phyloP scores from a whole-genome alignment of 164 flowering plant genomes.

The Cinnamomum micranthum region DNA sequence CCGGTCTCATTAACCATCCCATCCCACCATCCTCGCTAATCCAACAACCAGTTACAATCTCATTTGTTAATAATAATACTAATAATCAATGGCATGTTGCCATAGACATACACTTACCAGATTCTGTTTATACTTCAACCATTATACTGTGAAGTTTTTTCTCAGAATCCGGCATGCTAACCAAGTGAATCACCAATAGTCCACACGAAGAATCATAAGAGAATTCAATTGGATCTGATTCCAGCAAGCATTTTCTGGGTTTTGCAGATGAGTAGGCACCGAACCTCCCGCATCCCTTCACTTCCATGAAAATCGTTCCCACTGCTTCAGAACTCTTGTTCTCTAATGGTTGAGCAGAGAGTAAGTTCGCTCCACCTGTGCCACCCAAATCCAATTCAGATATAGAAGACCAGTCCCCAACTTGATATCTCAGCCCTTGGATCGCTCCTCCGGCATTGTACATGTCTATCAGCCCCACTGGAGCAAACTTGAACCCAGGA shows the following conservation, averaged over 20 bases:
- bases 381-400: conserved; percentile 6
- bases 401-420: not conserved
- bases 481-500: conserved; percentile 63
- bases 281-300: conserved; percentile 79
- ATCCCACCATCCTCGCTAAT: no score
- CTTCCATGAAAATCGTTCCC: conserved; percentile 32
- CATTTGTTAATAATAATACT: not conserved
- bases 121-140: conserved; percentile 40
- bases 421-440: conserved; percentile 22
- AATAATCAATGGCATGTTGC: not conserved
- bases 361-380: conserved; percentile 3
- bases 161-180: conserved; percentile 46
- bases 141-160: conserved; percentile 38
- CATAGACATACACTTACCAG: not conserved
- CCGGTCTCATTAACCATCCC: no score
- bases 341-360: conserved; percentile 11
- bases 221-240: conserved; percentile 36
- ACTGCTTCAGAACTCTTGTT: conserved; percentile 12
- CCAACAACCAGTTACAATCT: no score
- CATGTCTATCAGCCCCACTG: conserved; percentile 44
- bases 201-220: conserved; percentile 52
- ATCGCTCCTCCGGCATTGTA: conserved; percentile 35
- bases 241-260: conserved; percentile 62
- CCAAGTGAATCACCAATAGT: conserved; percentile 43
- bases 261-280: conserved; percentile 68